Evolutionary conservation across 2,329 filamentous ascomycete species (phyloP).

Genomic region (Thelonectria olida): DNA sequence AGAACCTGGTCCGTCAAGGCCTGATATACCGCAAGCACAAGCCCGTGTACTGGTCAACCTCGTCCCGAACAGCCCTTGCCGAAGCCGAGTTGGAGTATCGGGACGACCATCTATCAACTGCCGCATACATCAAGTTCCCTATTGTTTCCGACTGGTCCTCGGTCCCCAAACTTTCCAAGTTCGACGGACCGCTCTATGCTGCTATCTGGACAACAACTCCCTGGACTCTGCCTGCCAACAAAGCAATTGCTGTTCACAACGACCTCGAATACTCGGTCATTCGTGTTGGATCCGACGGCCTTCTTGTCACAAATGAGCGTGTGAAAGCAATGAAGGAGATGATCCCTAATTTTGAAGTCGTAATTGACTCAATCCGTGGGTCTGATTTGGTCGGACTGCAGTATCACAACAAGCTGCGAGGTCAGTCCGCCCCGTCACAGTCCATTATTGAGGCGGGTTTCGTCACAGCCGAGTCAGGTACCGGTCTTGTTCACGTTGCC

Average conservation of each 20-base stretch:
- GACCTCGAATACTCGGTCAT: slow-evolving; percentile 80
- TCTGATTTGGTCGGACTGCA: slow-evolving; percentile 70
- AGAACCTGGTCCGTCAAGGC: slow-evolving; percentile 75
- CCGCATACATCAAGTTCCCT: slow-evolving; percentile 84
- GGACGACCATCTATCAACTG: slow-evolving; percentile 74
- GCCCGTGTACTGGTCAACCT: slow-evolving; percentile 88
- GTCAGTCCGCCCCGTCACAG: slow-evolving; percentile 63
- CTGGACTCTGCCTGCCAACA: slow-evolving; percentile 95
- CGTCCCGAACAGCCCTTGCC: slow-evolving; percentile 79
- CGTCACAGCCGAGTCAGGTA: slow-evolving; percentile 89
- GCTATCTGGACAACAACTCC: slow-evolving; percentile 99
- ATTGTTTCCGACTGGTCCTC: slow-evolving; percentile 57
- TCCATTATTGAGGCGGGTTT: slow-evolving; percentile 86
- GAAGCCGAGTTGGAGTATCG: slow-evolving; percentile 88
- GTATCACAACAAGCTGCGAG: slow-evolving; percentile 78
- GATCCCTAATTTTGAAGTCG: slow-evolving; percentile 61
- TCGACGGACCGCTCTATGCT: slow-evolving; percentile 70
- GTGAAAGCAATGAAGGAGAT: slow-evolving; percentile 65
- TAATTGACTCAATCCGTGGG: slow-evolving; percentile 69
- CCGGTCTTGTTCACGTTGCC: slow-evolving; percentile 92
- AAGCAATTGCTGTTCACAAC: slow-evolving; percentile 82
- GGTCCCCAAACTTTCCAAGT: slow-evolving; percentile 47
- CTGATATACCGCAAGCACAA: slow-evolving; percentile 82
- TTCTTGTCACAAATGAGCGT: slow-evolving; percentile 78
- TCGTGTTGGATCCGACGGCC: slow-evolving; percentile 62